Conservation (phyloP, 2,329 filamentous ascomycete genomes). For the Cladosporium cucumerinum region DNA sequence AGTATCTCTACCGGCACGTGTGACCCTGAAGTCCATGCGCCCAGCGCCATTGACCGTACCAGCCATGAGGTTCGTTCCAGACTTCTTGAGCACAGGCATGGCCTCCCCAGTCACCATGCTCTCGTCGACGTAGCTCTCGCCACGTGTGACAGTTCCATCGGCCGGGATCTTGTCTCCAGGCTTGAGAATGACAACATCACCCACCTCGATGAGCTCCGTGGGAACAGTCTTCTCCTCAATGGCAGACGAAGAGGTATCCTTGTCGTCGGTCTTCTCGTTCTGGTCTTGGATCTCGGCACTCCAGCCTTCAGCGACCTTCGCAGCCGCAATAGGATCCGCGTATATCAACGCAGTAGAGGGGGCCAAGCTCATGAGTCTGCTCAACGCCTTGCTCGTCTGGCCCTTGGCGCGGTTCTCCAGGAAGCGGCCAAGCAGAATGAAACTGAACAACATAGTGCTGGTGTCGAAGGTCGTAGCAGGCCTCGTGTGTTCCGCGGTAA, state of each 20-base stretch:
- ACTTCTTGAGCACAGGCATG: conserved; percentile 87
- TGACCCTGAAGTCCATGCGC: conserved; percentile 87
- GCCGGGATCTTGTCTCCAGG: conserved; percentile 97
- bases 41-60: conserved; percentile 95
- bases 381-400: conserved; percentile 90
- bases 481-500: conserved; percentile 70
- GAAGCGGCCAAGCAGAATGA: conserved; percentile 86
- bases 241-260: conserved; percentile 53
- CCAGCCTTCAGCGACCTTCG: conserved; percentile 85
- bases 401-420: conserved; percentile 94
- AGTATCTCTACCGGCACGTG: conserved; percentile 86
- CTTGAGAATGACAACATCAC: conserved; percentile 86
- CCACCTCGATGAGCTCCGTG: conserved; percentile 89
- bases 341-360: conserved; percentile 98
- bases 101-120: conserved; percentile 98
- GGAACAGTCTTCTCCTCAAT: conserved; percentile 84
- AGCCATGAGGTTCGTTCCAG: conserved; percentile 76
- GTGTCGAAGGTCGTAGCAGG: conserved; percentile 94
- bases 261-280: conserved; percentile 38
- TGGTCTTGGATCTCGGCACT: conserved; percentile 44
- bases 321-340: conserved; percentile 85
- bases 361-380: conserved; percentile 88
- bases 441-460: conserved; percentile 96
- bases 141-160: conserved; percentile 80
- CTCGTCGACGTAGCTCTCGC: conserved; percentile 92